These are phyloP conservation scores for Paecilomyces sp. DNA, from an alignment of 2,329 filamentous ascomycete genomes.

Conservation along the genomic window DNA sequence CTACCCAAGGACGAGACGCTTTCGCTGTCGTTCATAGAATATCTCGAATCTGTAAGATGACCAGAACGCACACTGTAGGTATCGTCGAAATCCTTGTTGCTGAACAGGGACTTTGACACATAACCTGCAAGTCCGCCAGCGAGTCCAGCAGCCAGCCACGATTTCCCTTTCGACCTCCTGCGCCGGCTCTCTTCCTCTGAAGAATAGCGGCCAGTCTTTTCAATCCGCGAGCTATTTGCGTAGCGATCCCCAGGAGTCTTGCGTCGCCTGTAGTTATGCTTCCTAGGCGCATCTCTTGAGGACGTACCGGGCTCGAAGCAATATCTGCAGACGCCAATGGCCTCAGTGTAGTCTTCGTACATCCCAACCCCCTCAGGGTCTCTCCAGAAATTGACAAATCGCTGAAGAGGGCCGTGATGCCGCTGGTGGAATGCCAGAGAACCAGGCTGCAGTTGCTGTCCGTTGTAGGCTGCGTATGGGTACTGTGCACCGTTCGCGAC, in stretches of 20 bases:
- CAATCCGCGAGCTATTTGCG: conserved; percentile 41
- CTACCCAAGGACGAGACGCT: conserved; percentile 19
- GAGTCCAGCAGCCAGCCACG: conserved; percentile 48
- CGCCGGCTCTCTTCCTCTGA: conserved; percentile 44
- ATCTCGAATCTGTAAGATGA: conserved; percentile 24
- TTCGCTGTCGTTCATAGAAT: conserved; percentile 19
- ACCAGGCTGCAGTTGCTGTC: conserved; percentile 12
- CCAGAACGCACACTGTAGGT: conserved; percentile 54
- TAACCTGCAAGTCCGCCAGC: conserved; percentile 50
- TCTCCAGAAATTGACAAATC: conserved; percentile 55
- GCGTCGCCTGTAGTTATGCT: conserved; percentile 47
- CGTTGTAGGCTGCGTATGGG: conserved; percentile 15
- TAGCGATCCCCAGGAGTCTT: conserved; percentile 42
- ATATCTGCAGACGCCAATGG: conserved; percentile 58
- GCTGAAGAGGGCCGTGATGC: conserved; percentile 49
- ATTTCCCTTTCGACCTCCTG: conserved; percentile 38
- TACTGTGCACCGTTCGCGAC: conserved; percentile 18
- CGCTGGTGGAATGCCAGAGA: conserved; percentile 44
- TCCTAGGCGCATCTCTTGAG: conserved; percentile 51
- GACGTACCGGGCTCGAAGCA: conserved; percentile 57
- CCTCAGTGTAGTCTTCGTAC: conserved; percentile 62
- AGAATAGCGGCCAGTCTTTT: conserved; percentile 54
- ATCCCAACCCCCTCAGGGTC: conserved; percentile 57
- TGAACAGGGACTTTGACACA: conserved; percentile 49
- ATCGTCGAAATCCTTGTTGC: conserved; percentile 51